Conservation (phyloP, 2,329 filamentous ascomycete genomes). For the Saccharata proteae region DNA sequence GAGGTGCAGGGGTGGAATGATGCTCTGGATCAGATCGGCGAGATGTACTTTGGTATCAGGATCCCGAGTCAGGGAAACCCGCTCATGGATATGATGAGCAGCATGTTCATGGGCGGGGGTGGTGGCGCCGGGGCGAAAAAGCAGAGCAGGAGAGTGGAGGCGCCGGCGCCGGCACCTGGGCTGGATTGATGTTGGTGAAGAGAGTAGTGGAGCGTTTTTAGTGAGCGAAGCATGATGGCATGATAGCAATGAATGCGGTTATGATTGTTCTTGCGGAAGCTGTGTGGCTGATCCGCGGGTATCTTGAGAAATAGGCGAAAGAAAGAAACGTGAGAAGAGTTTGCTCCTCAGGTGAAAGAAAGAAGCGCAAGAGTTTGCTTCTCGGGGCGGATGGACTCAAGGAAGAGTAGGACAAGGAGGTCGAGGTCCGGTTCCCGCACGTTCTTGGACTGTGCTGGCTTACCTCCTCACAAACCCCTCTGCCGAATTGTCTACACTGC, state of each 20-base stretch:
- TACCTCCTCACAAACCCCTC: too few relatives aligned
- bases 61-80: constrained; percentile 84
- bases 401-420: too few relatives aligned
- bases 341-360: too few relatives aligned
- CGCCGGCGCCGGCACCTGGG: constrained; percentile 21
- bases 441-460: too few relatives aligned
- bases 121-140: constrained; percentile 37
- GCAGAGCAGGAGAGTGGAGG: constrained; percentile 35
- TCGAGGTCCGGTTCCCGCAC: too few relatives aligned
- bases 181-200: constrained; percentile 16
- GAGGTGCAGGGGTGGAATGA: constrained; percentile 69
- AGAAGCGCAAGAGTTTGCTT: too few relatives aligned
- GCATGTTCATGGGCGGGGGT: constrained; percentile 70
- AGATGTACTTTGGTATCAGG: constrained; percentile 93
- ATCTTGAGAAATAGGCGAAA: too few relatives aligned
- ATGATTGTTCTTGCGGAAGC: too few relatives aligned
- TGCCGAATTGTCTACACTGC: too few relatives aligned
- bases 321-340: too few relatives aligned
- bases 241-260: constrained; percentile 4
- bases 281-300: too few relatives aligned
- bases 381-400: too few relatives aligned
- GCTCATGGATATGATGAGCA: constrained; percentile 96
- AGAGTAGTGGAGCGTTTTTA: background rate
- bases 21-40: constrained; percentile 72
- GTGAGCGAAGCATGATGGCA: constrained; percentile 2